Evolutionary conservation across 2,329 filamentous ascomycete species (phyloP).

Genomic region (Metarhizium humberi): DNA sequence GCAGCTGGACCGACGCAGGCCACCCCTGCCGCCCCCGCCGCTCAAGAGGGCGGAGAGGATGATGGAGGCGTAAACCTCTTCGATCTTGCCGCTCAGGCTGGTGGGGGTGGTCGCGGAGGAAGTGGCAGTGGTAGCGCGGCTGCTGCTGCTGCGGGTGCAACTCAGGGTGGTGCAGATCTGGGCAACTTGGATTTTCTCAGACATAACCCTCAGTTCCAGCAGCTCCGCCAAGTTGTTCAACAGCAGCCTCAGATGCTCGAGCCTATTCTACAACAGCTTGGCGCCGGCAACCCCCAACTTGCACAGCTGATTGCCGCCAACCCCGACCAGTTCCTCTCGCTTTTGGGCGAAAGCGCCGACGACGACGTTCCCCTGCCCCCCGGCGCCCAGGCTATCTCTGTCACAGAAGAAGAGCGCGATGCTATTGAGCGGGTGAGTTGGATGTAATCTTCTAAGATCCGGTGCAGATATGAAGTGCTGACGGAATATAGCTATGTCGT

Average conservation of each 20-base stretch:
- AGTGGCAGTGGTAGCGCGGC: conserved; percentile 32
- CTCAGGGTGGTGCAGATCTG: conserved; percentile 43
- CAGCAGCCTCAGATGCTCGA: conserved; percentile 98
- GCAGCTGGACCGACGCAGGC: conserved; percentile 25
- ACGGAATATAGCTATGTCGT: conserved; percentile 61
- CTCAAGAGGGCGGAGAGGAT: conserved; percentile 40
- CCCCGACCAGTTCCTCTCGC: conserved; percentile 83
- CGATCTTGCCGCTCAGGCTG: conserved; percentile 77
- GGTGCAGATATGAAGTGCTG: neutral
- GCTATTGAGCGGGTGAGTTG: conserved; percentile 79
- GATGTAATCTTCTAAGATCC: neutral
- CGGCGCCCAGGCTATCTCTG: conserved; percentile 78
- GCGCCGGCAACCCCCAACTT: conserved; percentile 87
- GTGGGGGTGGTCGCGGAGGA: conserved; percentile 27
- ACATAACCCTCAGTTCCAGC: conserved; percentile 95
- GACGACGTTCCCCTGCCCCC: conserved; percentile 79
- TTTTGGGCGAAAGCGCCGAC: conserved; percentile 81
- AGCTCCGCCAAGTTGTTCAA: conserved; percentile 92
- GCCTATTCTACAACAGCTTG: conserved; percentile 93
- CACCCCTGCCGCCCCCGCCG: conserved; percentile 22
- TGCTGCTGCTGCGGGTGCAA: conserved; percentile 39
- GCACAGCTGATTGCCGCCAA: conserved; percentile 87
- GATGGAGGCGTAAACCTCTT: conserved; percentile 79
- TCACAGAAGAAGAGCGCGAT: conserved; percentile 93
- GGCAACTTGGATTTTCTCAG: conserved; percentile 88